A percentile compares a stretch with the other conserved stretches of the same genome.
phyloP scores from a whole-genome alignment of 2,329 filamentous ascomycete species.

The Fusarium stilboides region DNA sequence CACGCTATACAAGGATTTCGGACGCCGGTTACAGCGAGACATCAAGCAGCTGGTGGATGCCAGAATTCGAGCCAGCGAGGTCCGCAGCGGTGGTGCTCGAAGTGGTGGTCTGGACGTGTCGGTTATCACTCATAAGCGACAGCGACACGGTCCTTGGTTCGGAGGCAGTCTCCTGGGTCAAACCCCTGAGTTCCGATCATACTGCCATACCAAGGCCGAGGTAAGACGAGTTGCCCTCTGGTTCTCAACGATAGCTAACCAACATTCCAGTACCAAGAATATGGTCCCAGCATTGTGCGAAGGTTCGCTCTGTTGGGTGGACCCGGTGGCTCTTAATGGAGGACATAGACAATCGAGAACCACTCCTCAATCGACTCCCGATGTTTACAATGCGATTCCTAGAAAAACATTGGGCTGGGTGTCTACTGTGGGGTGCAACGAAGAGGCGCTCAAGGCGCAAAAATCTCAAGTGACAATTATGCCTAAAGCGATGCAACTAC shows the following conservation, averaged over 20 bases:
- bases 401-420: constrained; percentile 2
- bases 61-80: constrained; percentile 92
- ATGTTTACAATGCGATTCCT: constrained; percentile 15
- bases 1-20: constrained; percentile 98
- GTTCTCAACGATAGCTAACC: constrained; percentile 23
- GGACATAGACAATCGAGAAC: constrained; percentile 38
- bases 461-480: constrained; percentile 47
- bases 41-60: constrained; percentile 97
- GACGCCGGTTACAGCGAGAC: constrained; percentile 93
- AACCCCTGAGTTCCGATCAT: constrained; percentile 98
- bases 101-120: constrained; percentile 96
- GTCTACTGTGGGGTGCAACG: constrained; percentile 29
- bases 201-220: constrained; percentile 94
- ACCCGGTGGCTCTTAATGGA: constrained; percentile 80
- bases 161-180: constrained; percentile 96
- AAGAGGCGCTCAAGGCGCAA: constrained; percentile 40
- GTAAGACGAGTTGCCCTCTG: constrained; percentile 55
- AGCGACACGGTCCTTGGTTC: constrained; percentile 98
- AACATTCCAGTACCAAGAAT: constrained; percentile 84
- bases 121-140: constrained; percentile 97
- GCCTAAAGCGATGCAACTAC: constrained; percentile 43
- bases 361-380: constrained; percentile 23
- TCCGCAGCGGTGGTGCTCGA: constrained; percentile 90
- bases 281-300: constrained; percentile 94
- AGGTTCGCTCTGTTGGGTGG: constrained; percentile 95